Base-by-base conservation (phyloP, 805 yeast species). In the Candida ipomoeae region DNA sequence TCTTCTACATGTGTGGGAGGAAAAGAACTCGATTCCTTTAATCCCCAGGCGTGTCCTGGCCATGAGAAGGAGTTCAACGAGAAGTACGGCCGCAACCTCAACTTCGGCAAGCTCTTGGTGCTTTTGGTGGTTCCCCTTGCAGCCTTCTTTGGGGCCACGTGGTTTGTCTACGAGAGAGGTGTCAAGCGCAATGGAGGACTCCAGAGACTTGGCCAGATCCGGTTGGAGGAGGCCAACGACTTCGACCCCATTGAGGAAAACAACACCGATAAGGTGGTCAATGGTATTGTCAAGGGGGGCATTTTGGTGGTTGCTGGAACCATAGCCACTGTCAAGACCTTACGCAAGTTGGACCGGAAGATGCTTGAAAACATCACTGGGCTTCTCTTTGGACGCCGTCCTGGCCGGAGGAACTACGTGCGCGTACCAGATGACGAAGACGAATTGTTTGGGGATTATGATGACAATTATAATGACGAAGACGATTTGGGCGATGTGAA, bases 1-100 rank as follows among this genome's bases (percentile, higher is more conserved):
- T 64, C 87, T 49, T 84, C 94, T 11, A 88, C 96, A 0, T 94
- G 99, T 71, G 77, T 71, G 40, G 95, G 89, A 20, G 98, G 98
- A 3, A 67, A 81, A 49, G 74, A 77, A 50, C 77, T 88, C 47
- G 97, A 88, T 62, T 74, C 78, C 36, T 79, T 83, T 65, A 76
- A 71, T 17, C 75, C 86, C 2, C 76, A 71, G 48, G 80, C 97
- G 6, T 94, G 99, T 66, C 97, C 98, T 5, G 98, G 98, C 1
- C 87, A 83, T 60, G 83, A 84, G 53, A 66, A 70, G 10, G 84
- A 89, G 57, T 90, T 81, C 62, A 67, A 73, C 46, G 68, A 75
- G 51, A 72, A 78, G 45, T 79, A 82, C 54, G 75, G 77, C 10
- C 71, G 72, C 26, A 82, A 85, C 1, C 61, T 87, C 3, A 77